A percentile compares a stretch with the other conserved stretches of the same genome.
phyloP scores from a whole-genome alignment of 345 rosid genomes.

The Ricinus communis region DNA sequence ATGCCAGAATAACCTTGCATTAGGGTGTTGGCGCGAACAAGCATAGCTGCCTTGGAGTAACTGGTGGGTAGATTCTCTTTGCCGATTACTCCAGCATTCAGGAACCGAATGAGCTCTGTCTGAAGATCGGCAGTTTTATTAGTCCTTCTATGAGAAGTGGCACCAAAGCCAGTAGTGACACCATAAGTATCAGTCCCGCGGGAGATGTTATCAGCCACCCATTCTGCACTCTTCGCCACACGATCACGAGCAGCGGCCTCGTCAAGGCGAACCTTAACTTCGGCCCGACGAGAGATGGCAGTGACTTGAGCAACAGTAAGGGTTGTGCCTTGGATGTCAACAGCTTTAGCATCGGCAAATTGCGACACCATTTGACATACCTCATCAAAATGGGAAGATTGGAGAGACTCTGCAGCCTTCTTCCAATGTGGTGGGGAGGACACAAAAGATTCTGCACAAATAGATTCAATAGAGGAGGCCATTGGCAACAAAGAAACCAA shows the following conservation, averaged over 20 bases:
- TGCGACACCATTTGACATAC: slow-evolving; percentile 37
- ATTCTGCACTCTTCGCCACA: slow-evolving; percentile 35
- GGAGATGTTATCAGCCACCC: slow-evolving; percentile 40
- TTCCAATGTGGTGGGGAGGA: slow-evolving; percentile 31
- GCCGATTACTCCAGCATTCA: slow-evolving; percentile 49
- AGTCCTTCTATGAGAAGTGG: slow-evolving; percentile 49
- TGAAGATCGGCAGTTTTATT: slow-evolving; percentile 36
- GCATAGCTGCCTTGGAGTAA: slow-evolving; percentile 47
- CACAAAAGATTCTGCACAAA: slow-evolving; percentile 5
- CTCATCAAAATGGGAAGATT: slow-evolving; percentile 33
- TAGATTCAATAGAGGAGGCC: slow-evolving; percentile 8
- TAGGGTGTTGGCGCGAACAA: slow-evolving; percentile 43
- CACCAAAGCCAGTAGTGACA: slow-evolving; percentile 51
- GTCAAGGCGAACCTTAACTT: slow-evolving; percentile 28
- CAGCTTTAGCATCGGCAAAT: slow-evolving; percentile 22
- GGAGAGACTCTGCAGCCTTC: slow-evolving; percentile 37
- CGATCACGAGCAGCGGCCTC: slow-evolving; percentile 36
- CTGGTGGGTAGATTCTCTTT: slow-evolving; percentile 34
- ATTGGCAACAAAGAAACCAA: neutral
- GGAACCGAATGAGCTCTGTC: slow-evolving; percentile 50
- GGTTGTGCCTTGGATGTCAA: slow-evolving; percentile 39
- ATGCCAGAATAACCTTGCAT: slow-evolving; percentile 58
- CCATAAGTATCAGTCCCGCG: slow-evolving; percentile 48
- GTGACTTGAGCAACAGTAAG: slow-evolving; percentile 47
- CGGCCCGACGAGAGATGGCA: slow-evolving; percentile 31